Percentiles rank a stretch among this genome's conserved stretches.
Conservation (phyloP, 2,329 filamentous ascomycete genomes). For the Exophiala aquamarina region DNA sequence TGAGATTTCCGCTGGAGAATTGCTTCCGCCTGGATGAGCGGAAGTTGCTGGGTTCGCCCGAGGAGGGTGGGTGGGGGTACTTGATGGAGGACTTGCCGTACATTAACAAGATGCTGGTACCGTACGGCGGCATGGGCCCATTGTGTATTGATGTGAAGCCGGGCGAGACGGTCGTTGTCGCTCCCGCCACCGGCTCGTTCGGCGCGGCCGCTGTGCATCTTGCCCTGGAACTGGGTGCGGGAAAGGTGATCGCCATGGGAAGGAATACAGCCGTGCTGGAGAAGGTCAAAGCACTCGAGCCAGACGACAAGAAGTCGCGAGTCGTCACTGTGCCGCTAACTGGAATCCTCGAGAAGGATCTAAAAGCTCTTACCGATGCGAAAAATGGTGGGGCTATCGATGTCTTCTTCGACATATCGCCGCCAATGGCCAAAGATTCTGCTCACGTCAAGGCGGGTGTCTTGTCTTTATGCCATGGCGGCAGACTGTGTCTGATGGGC, state of each 20-base stretch:
- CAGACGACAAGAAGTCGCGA: slow-evolving; percentile 10
- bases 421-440: slow-evolving; percentile 37
- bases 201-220: slow-evolving; percentile 48
- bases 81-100: slow-evolving; percentile 38
- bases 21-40: slow-evolving; percentile 36
- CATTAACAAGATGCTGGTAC: slow-evolving; percentile 37
- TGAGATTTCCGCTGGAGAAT: slow-evolving; percentile 40
- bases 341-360: slow-evolving; percentile 41
- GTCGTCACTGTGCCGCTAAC: slow-evolving; percentile 44
- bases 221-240: slow-evolving; percentile 49
- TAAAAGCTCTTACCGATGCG: slow-evolving; percentile 32
- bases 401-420: slow-evolving; percentile 50
- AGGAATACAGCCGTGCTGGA: slow-evolving; percentile 34
- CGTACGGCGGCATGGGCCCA: slow-evolving; percentile 44
- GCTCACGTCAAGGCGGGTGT: slow-evolving; percentile 41
- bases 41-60: slow-evolving; percentile 3
- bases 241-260: slow-evolving; percentile 51
- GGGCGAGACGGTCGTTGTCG: slow-evolving; percentile 51
- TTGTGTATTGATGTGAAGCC: slow-evolving; percentile 37
- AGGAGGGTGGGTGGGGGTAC: slow-evolving; percentile 38
- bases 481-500: slow-evolving; percentile 27
- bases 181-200: slow-evolving; percentile 51
- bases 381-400: slow-evolving; percentile 39
- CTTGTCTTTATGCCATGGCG: slow-evolving; percentile 29
- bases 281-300: slow-evolving; percentile 3